Evolutionary conservation across 768 basidiomycete species (phyloP), one percentile per base, ranked within the genome.

Genomic region (Lentinula guzmanii): DNA sequence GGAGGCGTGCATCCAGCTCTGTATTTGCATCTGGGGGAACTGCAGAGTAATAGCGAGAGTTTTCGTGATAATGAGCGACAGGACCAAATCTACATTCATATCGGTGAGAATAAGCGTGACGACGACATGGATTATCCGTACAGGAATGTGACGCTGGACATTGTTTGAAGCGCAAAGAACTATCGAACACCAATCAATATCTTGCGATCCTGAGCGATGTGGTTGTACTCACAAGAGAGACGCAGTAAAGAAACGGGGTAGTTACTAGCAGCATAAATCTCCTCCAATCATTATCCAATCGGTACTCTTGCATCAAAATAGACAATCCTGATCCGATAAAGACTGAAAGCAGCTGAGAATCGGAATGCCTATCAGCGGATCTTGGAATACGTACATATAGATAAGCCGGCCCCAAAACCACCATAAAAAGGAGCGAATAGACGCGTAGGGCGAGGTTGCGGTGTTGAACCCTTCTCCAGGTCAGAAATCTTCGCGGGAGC

Each of bases 11-110:
- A 69, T 90, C 89, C 60, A 90, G 76, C 15, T 82, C 84, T 57
- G 82, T 79, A 70, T 87, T 88, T 0, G 84, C 71, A 28, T 76
- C 78, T 0, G 90, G 88, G 48, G 77, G 78, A 54, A 80, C 71
- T 10, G 90, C 89, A 10, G 90, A 92, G 69, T 91, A 95, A 72
- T 89, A 95, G 42, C 80, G 82, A 0, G 91, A 92, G 70, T 94
- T 94, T 66, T 93, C 86, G 68, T 90, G 85, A 70, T 84, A 91
- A 65, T 94, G 93, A 5, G 91, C 85, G 51, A 95, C 87, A 18
- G 93, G 93, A 28, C 93, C 93, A 62, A 93, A 65, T 8, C 88
- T 89, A 63, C 7, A 42, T 52, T 7, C n/a, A 55, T 64, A 28
- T 18, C 33, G 24, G 13, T 53, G 31, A 53, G 61, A 24, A 7